These are phyloP conservation scores for Domatiomyces globalis DNA, from an alignment of 2,329 filamentous ascomycete species.

Conservation along the genomic window DNA sequence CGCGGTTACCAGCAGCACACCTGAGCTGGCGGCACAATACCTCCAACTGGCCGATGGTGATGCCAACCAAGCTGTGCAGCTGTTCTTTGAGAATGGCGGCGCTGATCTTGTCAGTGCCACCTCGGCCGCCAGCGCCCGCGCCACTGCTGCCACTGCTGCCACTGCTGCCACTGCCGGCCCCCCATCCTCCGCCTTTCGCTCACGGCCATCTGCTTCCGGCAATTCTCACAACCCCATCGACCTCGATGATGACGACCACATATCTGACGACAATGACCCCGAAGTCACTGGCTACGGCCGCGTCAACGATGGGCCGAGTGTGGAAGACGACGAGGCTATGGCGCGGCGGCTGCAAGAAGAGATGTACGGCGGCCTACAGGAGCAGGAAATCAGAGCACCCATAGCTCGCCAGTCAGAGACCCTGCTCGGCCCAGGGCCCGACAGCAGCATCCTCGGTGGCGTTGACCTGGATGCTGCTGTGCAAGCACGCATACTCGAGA, in stretches of 20 bases:
- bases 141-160: background rate
- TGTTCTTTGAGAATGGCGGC: slow-evolving; percentile 82
- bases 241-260: slow-evolving; percentile 52
- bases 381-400: slow-evolving; percentile 62
- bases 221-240: slow-evolving; percentile 39
- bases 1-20: slow-evolving; percentile 61
- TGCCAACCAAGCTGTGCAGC: slow-evolving; percentile 69
- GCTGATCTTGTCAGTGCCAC: slow-evolving; percentile 39
- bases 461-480: slow-evolving; percentile 44
- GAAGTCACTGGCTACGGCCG: slow-evolving; percentile 23
- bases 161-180: too few species aligned
- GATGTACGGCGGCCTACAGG: slow-evolving; percentile 49
- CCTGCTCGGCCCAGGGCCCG: slow-evolving; percentile 58
- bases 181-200: too few species aligned
- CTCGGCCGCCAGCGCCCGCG: slow-evolving; percentile 21
- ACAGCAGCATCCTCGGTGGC: slow-evolving; percentile 34
- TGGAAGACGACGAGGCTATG: slow-evolving; percentile 81
- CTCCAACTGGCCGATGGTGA: slow-evolving; percentile 74
- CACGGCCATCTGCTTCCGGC: slow-evolving; percentile 3
- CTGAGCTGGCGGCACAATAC: slow-evolving; percentile 65
- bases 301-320: slow-evolving; percentile 32
- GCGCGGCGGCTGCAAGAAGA: slow-evolving; percentile 84
- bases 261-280: slow-evolving; percentile 28
- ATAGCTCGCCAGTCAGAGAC: slow-evolving; percentile 87
- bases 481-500: slow-evolving; percentile 45